A percentile compares a stretch with the other conserved stretches of the same genome.
phyloP scores from a whole-genome alignment of 805 yeast species.

The Pichia ethanolica region DNA sequence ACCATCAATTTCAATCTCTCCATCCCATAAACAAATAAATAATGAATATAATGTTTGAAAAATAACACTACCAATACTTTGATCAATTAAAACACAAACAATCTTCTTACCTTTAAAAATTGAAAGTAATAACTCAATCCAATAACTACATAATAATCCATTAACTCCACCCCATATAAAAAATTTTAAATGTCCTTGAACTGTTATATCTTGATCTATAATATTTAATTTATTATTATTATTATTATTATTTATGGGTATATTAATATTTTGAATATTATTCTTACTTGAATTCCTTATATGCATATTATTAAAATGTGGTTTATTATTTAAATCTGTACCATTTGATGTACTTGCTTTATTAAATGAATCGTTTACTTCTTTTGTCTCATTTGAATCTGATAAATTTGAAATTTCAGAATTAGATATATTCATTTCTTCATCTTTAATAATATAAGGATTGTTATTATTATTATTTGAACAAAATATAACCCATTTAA shows the following conservation, averaged over 20 bases:
- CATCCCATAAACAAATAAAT: constrained; percentile 50
- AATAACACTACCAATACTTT: constrained; percentile 44
- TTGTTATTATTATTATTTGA: not conserved
- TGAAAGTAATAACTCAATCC: constrained; percentile 43
- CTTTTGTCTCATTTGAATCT: too few relatives aligned
- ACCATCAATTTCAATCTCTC: constrained; percentile 21
- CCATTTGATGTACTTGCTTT: too few relatives aligned
- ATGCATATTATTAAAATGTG: not conserved
- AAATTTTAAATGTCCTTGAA: constrained; percentile 37
- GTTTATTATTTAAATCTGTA: too few relatives aligned
- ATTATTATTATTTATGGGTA: not conserved
- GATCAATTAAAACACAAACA: constrained; percentile 43
- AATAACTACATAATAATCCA: constrained; percentile 44
- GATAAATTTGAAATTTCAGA: too few relatives aligned
- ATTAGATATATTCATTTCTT: not conserved
- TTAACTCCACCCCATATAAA: constrained; percentile 54
- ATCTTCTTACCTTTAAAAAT: constrained; percentile 28
- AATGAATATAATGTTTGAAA: constrained; percentile 47
- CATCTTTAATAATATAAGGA: not conserved
- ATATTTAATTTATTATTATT: not conserved
- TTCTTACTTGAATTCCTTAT: too few relatives aligned
- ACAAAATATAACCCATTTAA: not conserved
- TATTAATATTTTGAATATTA: not conserved
- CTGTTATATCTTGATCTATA: constrained; percentile 1
- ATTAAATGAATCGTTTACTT: too few relatives aligned